These are phyloP conservation scores for Nothophytophthora sp. DNA, from an alignment of 352 stramenopile species.

Conservation along the genomic window DNA sequence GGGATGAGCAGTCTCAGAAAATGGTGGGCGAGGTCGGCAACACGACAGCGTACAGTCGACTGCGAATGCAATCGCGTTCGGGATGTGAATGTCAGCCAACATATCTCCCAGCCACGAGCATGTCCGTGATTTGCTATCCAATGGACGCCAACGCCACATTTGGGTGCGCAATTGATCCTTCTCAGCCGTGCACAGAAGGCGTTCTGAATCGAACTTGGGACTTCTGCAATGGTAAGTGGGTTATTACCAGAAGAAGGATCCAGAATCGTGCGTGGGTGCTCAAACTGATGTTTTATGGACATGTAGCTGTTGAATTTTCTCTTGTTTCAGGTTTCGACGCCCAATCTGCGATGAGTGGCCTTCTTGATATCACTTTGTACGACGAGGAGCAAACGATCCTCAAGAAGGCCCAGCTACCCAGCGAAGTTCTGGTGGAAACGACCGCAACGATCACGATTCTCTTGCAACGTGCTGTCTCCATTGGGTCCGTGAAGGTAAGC, in stretches of 20 bases:
- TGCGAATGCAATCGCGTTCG: constrained; percentile 22
- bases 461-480: constrained; percentile 3
- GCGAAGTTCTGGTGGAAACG: constrained; percentile 6
- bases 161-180: constrained; percentile 24
- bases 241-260: background rate
- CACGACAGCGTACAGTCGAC: constrained; percentile 6
- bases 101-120: background rate
- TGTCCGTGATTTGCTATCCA: constrained; percentile 23
- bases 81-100: constrained; percentile 31
- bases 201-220: constrained; percentile 22
- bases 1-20: too few species aligned
- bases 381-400: constrained; percentile 15
- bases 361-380: constrained; percentile 22
- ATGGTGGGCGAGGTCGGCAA: too few species aligned
- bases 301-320: constrained; percentile 32
- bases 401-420: constrained; percentile 5
- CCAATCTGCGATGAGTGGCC: constrained; percentile 3
- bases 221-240: constrained; percentile 33
- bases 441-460: constrained; percentile 14
- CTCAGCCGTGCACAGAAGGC: constrained; percentile 12
- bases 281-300: background rate
- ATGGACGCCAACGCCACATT: background rate
- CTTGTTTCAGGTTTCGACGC: constrained; percentile 17
- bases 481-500: constrained; percentile 17
- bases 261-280: background rate